Evolutionary conservation across 192 early-diverging fungal genomes (phyloP).

Genomic region (Rhizophagus sp.): DNA sequence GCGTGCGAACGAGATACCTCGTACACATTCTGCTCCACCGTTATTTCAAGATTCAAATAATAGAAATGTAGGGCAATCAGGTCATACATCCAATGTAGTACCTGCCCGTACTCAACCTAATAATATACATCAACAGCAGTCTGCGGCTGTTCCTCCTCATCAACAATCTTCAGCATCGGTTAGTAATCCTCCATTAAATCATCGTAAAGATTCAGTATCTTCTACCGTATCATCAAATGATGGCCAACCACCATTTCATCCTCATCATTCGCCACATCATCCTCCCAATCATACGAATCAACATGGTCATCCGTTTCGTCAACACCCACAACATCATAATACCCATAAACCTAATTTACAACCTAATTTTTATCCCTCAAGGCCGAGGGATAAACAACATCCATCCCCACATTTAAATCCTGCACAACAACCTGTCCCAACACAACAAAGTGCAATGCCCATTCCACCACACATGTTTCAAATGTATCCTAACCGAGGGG

Average conservation of each 20-base stretch:
- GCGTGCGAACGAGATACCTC: constrained; percentile 19
- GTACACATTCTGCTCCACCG: constrained; percentile 26
- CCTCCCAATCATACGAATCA: constrained; percentile 1
- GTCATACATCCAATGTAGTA: not conserved
- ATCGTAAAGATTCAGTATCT: constrained; percentile 31
- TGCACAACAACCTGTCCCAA: not conserved
- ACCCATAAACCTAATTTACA: not conserved
- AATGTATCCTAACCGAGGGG: not conserved
- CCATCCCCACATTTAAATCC: not conserved
- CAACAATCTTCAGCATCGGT: constrained; percentile 9
- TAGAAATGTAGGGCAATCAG: constrained; percentile 1
- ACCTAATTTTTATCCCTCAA: no score
- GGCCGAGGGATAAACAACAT: not conserved
- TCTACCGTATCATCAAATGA: constrained; percentile 30
- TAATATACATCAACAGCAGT: constrained; percentile 8
- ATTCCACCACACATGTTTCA: no score
- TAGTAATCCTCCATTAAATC: not conserved
- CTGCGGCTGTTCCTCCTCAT: constrained; percentile 4
- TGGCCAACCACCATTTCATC: constrained; percentile 22
- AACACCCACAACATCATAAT: constrained; percentile 5
- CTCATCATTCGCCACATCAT: constrained; percentile 21
- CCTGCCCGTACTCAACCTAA: constrained; percentile 1
- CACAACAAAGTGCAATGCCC: not conserved
- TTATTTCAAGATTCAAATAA: constrained; percentile 19
- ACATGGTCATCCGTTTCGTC: not conserved